phyloP scores from a whole-genome alignment of 2,329 filamentous ascomycete genomes.

The Rhynchosporium graminicola region DNA sequence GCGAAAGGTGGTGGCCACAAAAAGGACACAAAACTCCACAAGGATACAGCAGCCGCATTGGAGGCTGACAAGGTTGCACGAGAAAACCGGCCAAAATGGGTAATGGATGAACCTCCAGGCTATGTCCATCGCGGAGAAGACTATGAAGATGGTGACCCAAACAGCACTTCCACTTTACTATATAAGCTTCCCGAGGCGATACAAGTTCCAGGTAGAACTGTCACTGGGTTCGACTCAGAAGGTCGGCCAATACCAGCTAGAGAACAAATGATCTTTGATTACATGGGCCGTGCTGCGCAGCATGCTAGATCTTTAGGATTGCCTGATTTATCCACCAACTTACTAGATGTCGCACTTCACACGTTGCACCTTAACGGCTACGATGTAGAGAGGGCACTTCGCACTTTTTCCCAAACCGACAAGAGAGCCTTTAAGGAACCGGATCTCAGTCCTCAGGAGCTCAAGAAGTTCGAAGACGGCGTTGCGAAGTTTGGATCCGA shows the following conservation, averaged over 20 bases:
- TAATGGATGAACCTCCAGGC: slow-evolving; percentile 86
- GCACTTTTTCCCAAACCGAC: slow-evolving; percentile 67
- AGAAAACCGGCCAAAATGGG: slow-evolving; percentile 86
- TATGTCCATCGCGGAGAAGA: slow-evolving; percentile 87
- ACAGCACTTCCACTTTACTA: slow-evolving; percentile 71
- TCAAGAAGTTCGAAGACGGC: slow-evolving; percentile 89
- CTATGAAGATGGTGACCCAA: slow-evolving; percentile 65
- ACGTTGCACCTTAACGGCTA: slow-evolving; percentile 73
- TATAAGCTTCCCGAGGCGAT: slow-evolving; percentile 71
- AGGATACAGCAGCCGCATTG: slow-evolving; percentile 75
- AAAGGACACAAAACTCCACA: slow-evolving; percentile 75
- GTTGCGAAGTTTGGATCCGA: slow-evolving; percentile 91
- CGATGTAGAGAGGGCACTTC: slow-evolving; percentile 68
- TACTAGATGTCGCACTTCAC: slow-evolving; percentile 79
- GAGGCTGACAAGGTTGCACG: slow-evolving; percentile 80
- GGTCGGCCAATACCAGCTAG: slow-evolving; percentile 38
- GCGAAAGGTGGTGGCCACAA: slow-evolving; percentile 63
- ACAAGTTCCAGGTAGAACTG: slow-evolving; percentile 42
- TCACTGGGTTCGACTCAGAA: slow-evolving; percentile 40
- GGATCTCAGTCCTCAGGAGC: slow-evolving; percentile 72
- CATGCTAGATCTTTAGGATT: slow-evolving; percentile 65
- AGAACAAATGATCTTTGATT: slow-evolving; percentile 67
- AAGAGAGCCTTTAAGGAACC: slow-evolving; percentile 81
- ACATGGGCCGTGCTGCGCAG: slow-evolving; percentile 62
- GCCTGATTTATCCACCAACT: slow-evolving; percentile 76